These are phyloP conservation scores for Fusarium sp. DNA, from an alignment of 2,329 filamentous ascomycete genomes.

Conservation along the genomic window DNA sequence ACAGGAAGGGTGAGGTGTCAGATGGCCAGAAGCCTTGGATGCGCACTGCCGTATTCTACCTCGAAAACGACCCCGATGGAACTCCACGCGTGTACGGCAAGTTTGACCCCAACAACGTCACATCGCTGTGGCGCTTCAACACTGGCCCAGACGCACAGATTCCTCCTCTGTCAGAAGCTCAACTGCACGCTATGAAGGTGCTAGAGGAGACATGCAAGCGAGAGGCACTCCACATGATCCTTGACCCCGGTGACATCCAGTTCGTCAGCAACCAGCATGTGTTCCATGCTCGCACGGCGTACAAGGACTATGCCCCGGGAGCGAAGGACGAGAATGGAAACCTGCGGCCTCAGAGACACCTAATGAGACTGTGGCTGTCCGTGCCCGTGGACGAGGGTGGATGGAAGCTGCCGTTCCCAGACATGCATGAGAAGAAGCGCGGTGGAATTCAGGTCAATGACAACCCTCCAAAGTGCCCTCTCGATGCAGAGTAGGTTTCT, in stretches of 20 bases:
- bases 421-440: conserved; percentile 83
- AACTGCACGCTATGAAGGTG: conserved; percentile 67
- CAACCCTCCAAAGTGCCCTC: conserved; percentile 6
- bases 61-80: conserved; percentile 66
- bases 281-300: conserved; percentile 82
- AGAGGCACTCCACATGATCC: conserved; percentile 81
- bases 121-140: conserved; percentile 25
- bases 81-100: conserved; percentile 68
- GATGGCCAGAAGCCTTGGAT: conserved; percentile 81
- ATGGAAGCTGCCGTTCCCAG: conserved; percentile 84
- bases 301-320: conserved; percentile 73
- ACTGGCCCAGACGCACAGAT: conserved; percentile 17
- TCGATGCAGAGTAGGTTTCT: conserved; percentile 1
- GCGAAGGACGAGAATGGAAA: conserved; percentile 43
- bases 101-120: conserved; percentile 87
- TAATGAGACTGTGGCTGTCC: conserved; percentile 86
- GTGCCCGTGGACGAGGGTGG: conserved; percentile 84
- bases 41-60: conserved; percentile 77
- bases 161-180: conserved; percentile 55
- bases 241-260: conserved; percentile 88
- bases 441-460: conserved; percentile 63
- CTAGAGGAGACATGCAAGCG: conserved; percentile 78
- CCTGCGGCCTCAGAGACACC: conserved; percentile 71
- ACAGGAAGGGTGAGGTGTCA: conserved; percentile 87
- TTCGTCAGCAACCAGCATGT: conserved; percentile 84